A percentile compares a stretch with the other conserved stretches of the same genome.
Conservation (phyloP, 73 alveolate genomes). For the Paramecium tetraurelia region DNA sequence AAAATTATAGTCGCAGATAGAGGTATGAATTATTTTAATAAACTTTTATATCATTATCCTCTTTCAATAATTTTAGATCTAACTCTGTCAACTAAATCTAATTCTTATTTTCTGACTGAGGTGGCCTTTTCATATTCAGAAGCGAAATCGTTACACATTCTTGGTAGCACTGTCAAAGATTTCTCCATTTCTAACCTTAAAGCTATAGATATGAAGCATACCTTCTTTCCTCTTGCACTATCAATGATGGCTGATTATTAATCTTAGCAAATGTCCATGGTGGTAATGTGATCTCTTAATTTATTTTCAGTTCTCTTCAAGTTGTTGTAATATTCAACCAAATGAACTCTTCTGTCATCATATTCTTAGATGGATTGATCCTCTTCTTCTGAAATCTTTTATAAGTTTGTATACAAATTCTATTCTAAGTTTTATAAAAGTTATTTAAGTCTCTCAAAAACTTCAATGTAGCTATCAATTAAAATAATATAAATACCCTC, state of each 20-base stretch:
- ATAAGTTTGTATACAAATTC: conserved; percentile 15
- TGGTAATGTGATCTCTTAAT: conserved; percentile 47
- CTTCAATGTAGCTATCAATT: not conserved
- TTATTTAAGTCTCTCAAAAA: conserved; percentile 36
- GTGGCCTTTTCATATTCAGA: conserved; percentile 41
- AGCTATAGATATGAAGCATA: not conserved
- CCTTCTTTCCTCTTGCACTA: conserved; percentile 53
- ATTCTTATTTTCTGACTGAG: conserved; percentile 46
- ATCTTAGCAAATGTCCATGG: conserved; percentile 46
- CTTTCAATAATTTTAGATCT: conserved; percentile 44
- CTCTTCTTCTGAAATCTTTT: conserved; percentile 51
- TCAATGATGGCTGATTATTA: conserved; percentile 49
- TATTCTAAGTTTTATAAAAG: conserved; percentile 39
- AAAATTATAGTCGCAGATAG: not conserved
- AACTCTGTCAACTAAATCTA: conserved; percentile 41
- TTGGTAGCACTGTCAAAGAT: conserved; percentile 43
- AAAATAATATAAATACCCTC: not conserved
- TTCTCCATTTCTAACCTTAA: conserved; percentile 48
- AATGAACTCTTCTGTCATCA: conserved; percentile 53
- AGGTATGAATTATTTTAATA: not conserved
- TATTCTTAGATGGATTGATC: conserved; percentile 44
- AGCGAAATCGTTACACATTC: conserved; percentile 47
- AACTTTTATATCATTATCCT: not conserved
- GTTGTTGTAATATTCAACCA: conserved; percentile 44
- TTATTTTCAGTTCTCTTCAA: conserved; percentile 47